Percentiles rank a stretch among this genome's conserved stretches.
phyloP scores from a whole-genome alignment of 345 rosid genomes.

The Combretum micranthum region DNA sequence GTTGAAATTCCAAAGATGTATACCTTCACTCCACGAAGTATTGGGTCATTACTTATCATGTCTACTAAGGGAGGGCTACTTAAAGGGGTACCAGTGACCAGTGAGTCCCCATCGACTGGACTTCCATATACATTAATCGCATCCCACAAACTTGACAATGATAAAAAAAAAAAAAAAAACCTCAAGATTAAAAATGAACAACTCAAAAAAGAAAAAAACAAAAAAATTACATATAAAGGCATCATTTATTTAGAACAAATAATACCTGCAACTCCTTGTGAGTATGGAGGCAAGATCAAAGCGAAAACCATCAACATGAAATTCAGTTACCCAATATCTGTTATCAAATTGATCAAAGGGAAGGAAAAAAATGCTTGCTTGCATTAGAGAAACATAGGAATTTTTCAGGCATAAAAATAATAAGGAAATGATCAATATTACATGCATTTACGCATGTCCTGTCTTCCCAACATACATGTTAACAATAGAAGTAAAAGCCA shows the following conservation, averaged over 20 bases:
- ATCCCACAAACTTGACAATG: conserved; percentile 71
- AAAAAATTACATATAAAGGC: conserved; percentile 10
- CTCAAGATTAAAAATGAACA: background rate
- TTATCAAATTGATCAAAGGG: conserved; percentile 9
- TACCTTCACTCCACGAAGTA: conserved; percentile 88
- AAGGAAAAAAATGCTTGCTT: background rate
- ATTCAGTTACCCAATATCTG: conserved; percentile 98
- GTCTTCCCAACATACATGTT: no score
- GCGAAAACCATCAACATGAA: conserved; percentile 99
- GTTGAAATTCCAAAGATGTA: conserved; percentile 1
- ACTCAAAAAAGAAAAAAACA: background rate
- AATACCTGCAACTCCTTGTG: conserved; percentile 87
- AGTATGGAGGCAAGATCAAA: conserved; percentile 96
- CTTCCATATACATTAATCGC: conserved; percentile 75
- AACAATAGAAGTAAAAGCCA: no score
- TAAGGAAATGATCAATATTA: no score
- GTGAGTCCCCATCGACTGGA: conserved; percentile 54
- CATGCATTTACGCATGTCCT: no score
- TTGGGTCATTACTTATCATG: conserved; percentile 90
- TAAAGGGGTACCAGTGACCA: conserved; percentile 78
- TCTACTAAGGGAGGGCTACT: conserved; percentile 80
- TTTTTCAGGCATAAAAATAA: no score
- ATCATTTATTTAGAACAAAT: background rate
- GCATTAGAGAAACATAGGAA: no score
- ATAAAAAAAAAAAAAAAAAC: conserved; percentile 5